Evolutionary conservation across 371 early-diverging fungal species (phyloP), one percentile per base, ranked within the genome.

Genomic region (Apophysomyces sp.): DNA sequence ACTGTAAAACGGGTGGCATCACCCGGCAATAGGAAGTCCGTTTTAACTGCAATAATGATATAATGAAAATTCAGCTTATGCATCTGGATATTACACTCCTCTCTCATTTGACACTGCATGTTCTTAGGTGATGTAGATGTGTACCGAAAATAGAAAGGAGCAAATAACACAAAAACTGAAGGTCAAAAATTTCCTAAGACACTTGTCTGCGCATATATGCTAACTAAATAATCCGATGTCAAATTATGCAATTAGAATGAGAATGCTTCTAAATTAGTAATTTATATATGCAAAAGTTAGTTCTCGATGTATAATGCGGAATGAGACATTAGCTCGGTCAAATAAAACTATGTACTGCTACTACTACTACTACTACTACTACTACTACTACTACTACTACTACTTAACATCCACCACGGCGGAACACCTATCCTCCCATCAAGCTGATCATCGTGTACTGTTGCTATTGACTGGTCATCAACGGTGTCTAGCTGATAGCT

Each of bases 401-500:
- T 61, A 39, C 55, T 54, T 6, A 54, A 31, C 53, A 54, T 53
- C 41, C 55, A 61, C 29, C 52, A 55, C 3, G 41, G 29, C 15
- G 54, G 31, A 21, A 61, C 28, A 55, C 36, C 40, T 12, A 40
- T 27, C 13, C 58, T 21, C 9, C 44, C 58, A 6, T 44, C 40
- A 4, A 40, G 29, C 18, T 58, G 58, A 29, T 58, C 58, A 27
- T 58, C 58, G 27, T 39, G n/a, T 8, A 41, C 13, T n/a, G n/a
- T 13, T 5, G 11, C 26, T 28, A 27, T 24, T 26, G n/a, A 8
- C 11, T 58, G 40, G 36, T 16, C 21, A 59, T 16, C 34, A 52
- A 28, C 60, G 58, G 13, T 65, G 53, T 41, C 58, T 52, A 44
- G 49, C 11, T 44, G 49, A 26, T 7, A 44, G 21, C 21, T 21